Evolutionary conservation across 2,329 filamentous ascomycete species (phyloP).

Genomic region (Trichoderma semiorbis): DNA sequence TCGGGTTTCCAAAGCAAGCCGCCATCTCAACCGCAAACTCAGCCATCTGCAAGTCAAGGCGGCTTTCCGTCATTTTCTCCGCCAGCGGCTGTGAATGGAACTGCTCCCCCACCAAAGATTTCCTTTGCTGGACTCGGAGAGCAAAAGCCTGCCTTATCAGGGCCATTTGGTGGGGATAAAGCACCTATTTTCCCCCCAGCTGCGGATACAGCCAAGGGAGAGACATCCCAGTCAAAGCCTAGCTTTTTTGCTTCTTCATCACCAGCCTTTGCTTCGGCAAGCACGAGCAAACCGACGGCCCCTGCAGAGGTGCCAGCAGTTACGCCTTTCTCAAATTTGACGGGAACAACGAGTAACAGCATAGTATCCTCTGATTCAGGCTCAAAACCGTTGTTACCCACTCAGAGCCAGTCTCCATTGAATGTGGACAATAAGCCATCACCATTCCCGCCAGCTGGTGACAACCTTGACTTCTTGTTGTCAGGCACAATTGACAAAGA

Average conservation of each 20-base stretch:
- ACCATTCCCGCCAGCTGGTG: neutral
- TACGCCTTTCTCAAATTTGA: neutral
- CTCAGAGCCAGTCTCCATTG: neutral
- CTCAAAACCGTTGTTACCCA: neutral
- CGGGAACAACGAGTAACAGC: neutral
- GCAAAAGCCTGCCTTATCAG: neutral
- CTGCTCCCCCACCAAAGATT: conserved; percentile 1
- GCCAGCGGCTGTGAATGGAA: conserved; percentile 21
- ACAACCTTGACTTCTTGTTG: neutral
- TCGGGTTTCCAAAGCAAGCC: neutral
- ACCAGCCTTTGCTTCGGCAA: neutral
- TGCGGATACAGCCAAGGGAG: neutral
- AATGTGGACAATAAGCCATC: neutral
- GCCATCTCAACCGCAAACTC: neutral
- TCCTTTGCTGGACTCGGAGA: neutral
- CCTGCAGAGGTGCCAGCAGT: neutral
- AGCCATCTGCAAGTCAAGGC: conserved; percentile 19
- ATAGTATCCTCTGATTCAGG: neutral
- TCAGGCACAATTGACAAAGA: neutral
- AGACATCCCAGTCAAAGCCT: neutral
- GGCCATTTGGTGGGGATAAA: neutral
- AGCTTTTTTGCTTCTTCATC: conserved; percentile 22
- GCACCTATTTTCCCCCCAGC: neutral
- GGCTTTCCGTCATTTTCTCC: conserved; percentile 23
- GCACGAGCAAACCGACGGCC: neutral